Conservation (phyloP, 208 protist genomes). For the Polymyxa betae region DNA sequence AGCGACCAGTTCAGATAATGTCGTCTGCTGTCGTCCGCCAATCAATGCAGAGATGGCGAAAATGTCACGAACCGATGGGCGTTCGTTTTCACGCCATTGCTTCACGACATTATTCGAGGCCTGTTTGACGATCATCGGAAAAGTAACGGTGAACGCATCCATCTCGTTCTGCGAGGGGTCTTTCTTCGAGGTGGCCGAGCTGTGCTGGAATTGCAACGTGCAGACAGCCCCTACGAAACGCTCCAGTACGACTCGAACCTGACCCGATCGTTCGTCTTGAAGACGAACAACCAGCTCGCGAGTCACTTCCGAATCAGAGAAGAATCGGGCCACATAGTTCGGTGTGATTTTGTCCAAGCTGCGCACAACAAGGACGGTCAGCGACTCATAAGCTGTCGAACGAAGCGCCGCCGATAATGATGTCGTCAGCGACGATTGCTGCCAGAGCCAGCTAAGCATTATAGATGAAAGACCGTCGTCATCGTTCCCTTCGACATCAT, state of each 20-base stretch:
- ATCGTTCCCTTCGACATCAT: background rate
- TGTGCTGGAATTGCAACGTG: background rate
- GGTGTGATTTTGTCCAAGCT: background rate
- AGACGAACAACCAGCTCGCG: background rate
- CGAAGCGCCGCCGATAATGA: background rate
- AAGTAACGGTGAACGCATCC: too few relatives aligned
- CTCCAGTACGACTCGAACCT: background rate
- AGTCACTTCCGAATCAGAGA: background rate
- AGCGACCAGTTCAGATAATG: too few relatives aligned
- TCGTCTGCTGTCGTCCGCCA: too few relatives aligned
- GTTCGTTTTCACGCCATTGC: too few relatives aligned
- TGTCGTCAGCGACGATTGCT: background rate
- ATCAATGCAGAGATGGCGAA: too few relatives aligned
- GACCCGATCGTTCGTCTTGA: background rate
- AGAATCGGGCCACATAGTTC: conserved; percentile 10
- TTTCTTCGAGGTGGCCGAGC: background rate
- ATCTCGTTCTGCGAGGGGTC: too few relatives aligned
- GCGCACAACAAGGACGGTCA: background rate
- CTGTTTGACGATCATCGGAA: too few relatives aligned
- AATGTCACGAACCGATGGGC: too few relatives aligned
- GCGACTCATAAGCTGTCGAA: background rate
- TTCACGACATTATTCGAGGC: too few relatives aligned
- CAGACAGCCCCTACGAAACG: background rate
- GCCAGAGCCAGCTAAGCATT: background rate
- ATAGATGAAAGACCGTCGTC: background rate